Conservation (phyloP, 2,329 filamentous ascomycete genomes). For the Metarhizium album region DNA sequence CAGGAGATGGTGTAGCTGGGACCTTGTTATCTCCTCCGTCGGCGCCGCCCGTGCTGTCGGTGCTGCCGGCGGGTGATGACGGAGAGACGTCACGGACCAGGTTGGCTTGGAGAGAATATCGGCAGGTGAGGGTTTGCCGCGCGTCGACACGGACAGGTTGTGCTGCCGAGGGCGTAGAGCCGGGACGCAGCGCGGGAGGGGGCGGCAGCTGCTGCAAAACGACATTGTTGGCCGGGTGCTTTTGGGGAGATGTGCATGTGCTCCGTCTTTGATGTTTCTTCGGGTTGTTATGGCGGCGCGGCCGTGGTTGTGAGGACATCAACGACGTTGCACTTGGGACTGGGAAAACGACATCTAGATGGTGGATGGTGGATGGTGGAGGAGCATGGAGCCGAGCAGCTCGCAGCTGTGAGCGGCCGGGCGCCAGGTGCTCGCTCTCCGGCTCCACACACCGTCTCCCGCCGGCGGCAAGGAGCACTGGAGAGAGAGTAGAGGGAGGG, state of each 20-base stretch:
- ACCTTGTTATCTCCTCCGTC: slow-evolving; percentile 42
- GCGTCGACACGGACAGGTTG: slow-evolving; percentile 4
- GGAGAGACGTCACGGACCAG: slow-evolving; percentile 74
- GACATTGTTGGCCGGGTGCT: slow-evolving; percentile 12
- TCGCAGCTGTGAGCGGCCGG: too few relatives aligned
- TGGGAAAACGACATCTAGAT: too few relatives aligned
- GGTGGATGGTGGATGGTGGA: too few relatives aligned
- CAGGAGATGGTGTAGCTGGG: slow-evolving; percentile 72
- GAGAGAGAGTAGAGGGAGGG: too few relatives aligned
- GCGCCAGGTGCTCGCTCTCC: too few relatives aligned
- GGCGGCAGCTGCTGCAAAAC: slow-evolving; percentile 21
- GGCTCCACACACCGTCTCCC: too few relatives aligned
- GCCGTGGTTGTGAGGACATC: too few relatives aligned
- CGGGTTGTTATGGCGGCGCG: too few relatives aligned
- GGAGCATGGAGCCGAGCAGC: too few relatives aligned
- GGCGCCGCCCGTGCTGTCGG: slow-evolving; percentile 16
- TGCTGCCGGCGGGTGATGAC: neutral
- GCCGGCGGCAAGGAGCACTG: too few relatives aligned
- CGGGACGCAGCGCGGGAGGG: slow-evolving; percentile 16
- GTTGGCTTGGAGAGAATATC: slow-evolving; percentile 58
- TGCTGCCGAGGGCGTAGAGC: slow-evolving; percentile 6
- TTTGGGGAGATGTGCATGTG: neutral
- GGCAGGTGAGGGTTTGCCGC: slow-evolving; percentile 13
- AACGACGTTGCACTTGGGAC: too few relatives aligned
- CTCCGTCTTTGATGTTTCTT: neutral